Conservation (phyloP, 73 alveolate species). For the Diophrys appendiculata region DNA sequence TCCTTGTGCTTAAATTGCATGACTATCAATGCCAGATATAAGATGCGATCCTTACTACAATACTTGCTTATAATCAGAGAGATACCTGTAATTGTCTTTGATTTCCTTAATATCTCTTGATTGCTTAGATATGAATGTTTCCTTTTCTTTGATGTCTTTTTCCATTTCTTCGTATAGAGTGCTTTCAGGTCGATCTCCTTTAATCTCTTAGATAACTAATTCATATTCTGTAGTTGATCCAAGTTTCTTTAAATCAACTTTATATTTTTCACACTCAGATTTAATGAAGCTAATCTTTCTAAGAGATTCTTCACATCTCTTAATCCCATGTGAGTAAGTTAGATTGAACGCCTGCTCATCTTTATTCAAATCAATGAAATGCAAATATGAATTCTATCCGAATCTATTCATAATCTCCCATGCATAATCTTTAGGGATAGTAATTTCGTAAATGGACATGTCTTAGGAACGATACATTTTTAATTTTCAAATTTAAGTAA, state of each 20-base stretch:
- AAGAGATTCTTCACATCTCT: slow-evolving; percentile 77
- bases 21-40: slow-evolving; percentile 13
- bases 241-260: slow-evolving; percentile 55
- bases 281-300: slow-evolving; percentile 46
- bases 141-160: slow-evolving; percentile 18
- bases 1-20: background rate
- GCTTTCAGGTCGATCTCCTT: background rate
- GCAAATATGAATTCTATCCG: slow-evolving; percentile 89
- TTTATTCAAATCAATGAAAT: slow-evolving; percentile 91
- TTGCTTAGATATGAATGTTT: slow-evolving; percentile 25
- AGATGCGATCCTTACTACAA: slow-evolving; percentile 43
- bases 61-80: slow-evolving; percentile 52
- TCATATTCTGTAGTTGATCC: too few relatives aligned
- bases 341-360: slow-evolving; percentile 82
- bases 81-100: slow-evolving; percentile 37
- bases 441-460: slow-evolving; percentile 90
- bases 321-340: slow-evolving; percentile 64
- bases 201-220: background rate
- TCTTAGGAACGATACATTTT: slow-evolving; percentile 85
- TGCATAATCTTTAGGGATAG: slow-evolving; percentile 89
- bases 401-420: slow-evolving; percentile 89
- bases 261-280: slow-evolving; percentile 56
- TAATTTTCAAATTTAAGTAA: slow-evolving; percentile 2
- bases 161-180: slow-evolving; percentile 25
- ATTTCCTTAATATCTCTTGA: slow-evolving; percentile 20